Percentiles rank a stretch among this genome's conserved stretches.
These are phyloP conservation scores for Bipolaris oryzae DNA, from an alignment of 2,329 filamentous ascomycete genomes.

Conservation along the genomic window DNA sequence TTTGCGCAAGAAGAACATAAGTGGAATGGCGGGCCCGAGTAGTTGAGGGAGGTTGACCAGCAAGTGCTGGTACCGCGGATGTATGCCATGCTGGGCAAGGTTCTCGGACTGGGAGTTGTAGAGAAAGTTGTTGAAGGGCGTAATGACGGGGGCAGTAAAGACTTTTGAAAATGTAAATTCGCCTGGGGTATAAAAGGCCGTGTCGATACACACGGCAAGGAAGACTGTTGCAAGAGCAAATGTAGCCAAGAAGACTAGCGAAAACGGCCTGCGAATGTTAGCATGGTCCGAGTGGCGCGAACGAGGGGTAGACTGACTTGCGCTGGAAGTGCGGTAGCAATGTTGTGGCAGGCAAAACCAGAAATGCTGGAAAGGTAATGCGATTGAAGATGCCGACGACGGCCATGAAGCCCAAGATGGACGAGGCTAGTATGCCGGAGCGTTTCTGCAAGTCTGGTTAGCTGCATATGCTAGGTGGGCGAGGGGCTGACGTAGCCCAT, in stretches of 20 bases:
- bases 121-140: slow-evolving; percentile 59
- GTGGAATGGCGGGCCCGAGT: slow-evolving; percentile 57
- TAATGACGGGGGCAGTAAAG: slow-evolving; percentile 59
- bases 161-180: slow-evolving; percentile 70
- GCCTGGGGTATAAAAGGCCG: slow-evolving; percentile 73
- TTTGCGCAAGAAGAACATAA: slow-evolving; percentile 59
- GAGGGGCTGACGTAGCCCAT: slow-evolving; percentile 49
- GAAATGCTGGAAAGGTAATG: slow-evolving; percentile 94
- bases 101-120: slow-evolving; percentile 59
- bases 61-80: slow-evolving; percentile 60
- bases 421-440: slow-evolving; percentile 76
- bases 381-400: slow-evolving; percentile 93
- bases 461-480: slow-evolving; percentile 33
- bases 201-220: slow-evolving; percentile 81
- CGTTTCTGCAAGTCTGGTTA: slow-evolving; percentile 63
- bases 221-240: slow-evolving; percentile 71
- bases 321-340: slow-evolving; percentile 84
- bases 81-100: slow-evolving; percentile 59
- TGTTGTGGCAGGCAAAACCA: slow-evolving; percentile 80
- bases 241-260: slow-evolving; percentile 66
- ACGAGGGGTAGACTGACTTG: slow-evolving; percentile 63
- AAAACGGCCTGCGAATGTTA: slow-evolving; percentile 55
- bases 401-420: slow-evolving; percentile 77
- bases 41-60: slow-evolving; percentile 59
- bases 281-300: background rate